Evolutionary conservation across 345 rosid genomes (phyloP).

Genomic region (Eucalyptus polyanthemos): DNA sequence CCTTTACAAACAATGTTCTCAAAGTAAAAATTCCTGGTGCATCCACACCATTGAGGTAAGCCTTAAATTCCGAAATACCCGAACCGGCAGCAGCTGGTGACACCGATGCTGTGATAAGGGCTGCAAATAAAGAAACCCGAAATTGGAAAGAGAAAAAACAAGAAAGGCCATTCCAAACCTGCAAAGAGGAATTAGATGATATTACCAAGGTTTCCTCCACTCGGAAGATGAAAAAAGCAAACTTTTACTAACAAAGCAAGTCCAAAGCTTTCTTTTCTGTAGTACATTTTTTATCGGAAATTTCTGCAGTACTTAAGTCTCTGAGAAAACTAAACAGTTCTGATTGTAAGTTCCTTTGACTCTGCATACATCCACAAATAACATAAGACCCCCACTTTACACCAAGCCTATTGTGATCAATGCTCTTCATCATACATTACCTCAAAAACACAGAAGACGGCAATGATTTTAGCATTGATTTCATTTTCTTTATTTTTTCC

Average conservation of each 20-base stretch:
- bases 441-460: neutral
- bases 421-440: neutral
- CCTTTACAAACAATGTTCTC: conserved; percentile 69
- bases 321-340: neutral
- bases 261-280: neutral
- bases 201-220: neutral
- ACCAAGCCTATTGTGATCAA: neutral
- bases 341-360: neutral
- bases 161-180: conserved; percentile 67
- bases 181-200: neutral
- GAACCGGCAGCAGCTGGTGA: conserved; percentile 94
- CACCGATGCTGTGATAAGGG: conserved; percentile 48
- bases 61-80: conserved; percentile 94
- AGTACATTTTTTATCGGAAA: too few species aligned
- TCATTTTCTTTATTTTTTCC: neutral
- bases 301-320: neutral
- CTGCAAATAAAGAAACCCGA: conserved; percentile 57
- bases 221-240: neutral
- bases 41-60: conserved; percentile 92
- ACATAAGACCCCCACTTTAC: neutral
- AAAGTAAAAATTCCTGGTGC: conserved; percentile 74
- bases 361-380: neutral
- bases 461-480: neutral
- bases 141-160: conserved; percentile 52
- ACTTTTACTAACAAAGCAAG: neutral